Evolutionary conservation across 2,329 filamentous ascomycete genomes (phyloP), one percentile per base, ranked within the genome.

Genomic region (Aureobasidium sp.): DNA sequence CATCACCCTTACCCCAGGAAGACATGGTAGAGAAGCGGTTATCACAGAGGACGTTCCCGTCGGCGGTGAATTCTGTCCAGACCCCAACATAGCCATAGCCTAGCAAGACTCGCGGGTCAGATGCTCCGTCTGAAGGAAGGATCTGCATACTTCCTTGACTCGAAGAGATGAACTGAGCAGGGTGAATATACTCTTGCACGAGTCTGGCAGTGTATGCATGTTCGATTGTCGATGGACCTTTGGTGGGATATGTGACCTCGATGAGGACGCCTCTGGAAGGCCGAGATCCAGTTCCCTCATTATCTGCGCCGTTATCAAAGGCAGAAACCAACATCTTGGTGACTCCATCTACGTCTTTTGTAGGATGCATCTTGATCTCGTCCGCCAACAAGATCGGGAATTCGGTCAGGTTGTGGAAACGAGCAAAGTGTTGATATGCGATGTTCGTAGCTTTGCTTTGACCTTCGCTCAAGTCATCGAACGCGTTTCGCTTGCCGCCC

Each of bases 51-150:
- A 76, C 68, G 5, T 71, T 69, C 34, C 78, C 78, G 34, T 74
- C 68, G 24, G 67, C 57, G 0, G 71, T 64, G 66, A 73, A 82
- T 66, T 84, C 82, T 13, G 76, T 80, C 61, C 77, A 78, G 0
- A 78, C 76, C 0, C 79, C 78, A 10, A 74, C 74, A 17, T 78
- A 77, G 15, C 82, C 83, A 81, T 82, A 86, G 63, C 82, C 81
- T 34, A 86, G 77, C 12, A 69, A 47, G 13, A 70, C 48, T 24
- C 39, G 63, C 36, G 67, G 63, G 24, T 67, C 62, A 5, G 59
- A 13, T 1, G 26, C 29, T 4, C 51, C 37, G 4, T 37, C 20
- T 12, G 64, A 59, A 2, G 64, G 48, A 1, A 70, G 44, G n/a
- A 67, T 15, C 34, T 69, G 69, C 50, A 69, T 50, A 5, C 64